phyloP scores from a whole-genome alignment of 2,329 filamentous ascomycete species.

The Fusarium veterinarium region DNA sequence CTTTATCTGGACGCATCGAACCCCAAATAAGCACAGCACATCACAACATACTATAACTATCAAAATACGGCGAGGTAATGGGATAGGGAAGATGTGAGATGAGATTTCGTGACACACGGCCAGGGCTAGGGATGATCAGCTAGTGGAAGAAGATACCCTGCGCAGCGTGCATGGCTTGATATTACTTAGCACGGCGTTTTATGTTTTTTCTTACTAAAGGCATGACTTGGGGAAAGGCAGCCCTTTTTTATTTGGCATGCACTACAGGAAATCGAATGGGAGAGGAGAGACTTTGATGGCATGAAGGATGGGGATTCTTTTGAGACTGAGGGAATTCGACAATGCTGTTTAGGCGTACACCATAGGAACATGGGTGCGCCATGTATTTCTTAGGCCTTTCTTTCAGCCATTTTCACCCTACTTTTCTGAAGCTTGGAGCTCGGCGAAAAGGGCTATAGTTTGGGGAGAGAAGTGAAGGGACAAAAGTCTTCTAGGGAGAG shows the following conservation, averaged over 20 bases:
- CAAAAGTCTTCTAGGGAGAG: slow-evolving; percentile 1
- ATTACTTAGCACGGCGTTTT: slow-evolving; percentile 53
- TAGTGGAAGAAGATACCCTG: slow-evolving; percentile 50
- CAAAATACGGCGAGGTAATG: slow-evolving; percentile 33
- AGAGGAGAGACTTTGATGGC: neutral
- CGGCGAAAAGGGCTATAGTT: neutral
- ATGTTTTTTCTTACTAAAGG: slow-evolving; percentile 36
- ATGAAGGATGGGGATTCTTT: slow-evolving; percentile 1
- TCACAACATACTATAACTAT: slow-evolving; percentile 3
- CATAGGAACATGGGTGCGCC: neutral
- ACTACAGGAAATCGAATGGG: slow-evolving; percentile 13
- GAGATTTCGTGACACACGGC: slow-evolving; percentile 20
- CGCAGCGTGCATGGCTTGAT: slow-evolving; percentile 46
- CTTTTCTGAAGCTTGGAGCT: slow-evolving; percentile 1
- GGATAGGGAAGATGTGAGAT: slow-evolving; percentile 11
- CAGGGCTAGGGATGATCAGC: slow-evolving; percentile 28
- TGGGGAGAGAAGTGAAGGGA: neutral
- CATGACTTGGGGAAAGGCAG: slow-evolving; percentile 37
- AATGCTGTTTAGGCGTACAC: neutral
- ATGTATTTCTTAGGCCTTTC: slow-evolving; percentile 10
- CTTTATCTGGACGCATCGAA: slow-evolving; percentile 62
- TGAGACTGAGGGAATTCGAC: neutral
- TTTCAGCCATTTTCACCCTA: neutral
- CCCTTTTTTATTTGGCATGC: slow-evolving; percentile 26
- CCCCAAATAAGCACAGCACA: slow-evolving; percentile 49